These are phyloP conservation scores for Jamesozyma hellenica DNA, from an alignment of 805 yeast species.

Conservation along the genomic window DNA sequence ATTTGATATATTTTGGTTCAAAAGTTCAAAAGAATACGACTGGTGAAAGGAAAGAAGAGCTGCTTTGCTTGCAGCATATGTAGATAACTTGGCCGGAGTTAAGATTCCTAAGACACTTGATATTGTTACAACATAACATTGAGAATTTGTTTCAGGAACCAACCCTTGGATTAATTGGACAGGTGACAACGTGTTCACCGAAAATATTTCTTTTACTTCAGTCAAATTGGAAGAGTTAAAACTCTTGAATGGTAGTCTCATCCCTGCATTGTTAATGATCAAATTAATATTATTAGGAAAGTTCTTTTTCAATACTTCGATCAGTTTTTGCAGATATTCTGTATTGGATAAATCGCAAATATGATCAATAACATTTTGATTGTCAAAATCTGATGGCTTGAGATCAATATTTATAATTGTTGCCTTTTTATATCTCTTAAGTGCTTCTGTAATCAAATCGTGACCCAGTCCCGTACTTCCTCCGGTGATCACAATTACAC, in stretches of 20 bases:
- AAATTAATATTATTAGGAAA: constrained; percentile 47
- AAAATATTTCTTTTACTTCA: constrained; percentile 44
- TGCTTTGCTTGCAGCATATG: constrained; percentile 82
- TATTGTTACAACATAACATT: constrained; percentile 70
- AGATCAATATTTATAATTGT: constrained; percentile 24
- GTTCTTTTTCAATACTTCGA: constrained; percentile 33
- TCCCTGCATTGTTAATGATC: constrained; percentile 77
- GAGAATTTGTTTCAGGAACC: constrained; percentile 38
- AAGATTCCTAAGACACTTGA: constrained; percentile 73
- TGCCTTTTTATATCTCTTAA: constrained; percentile 15
- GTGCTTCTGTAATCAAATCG: constrained; percentile 14
- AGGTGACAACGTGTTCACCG: constrained; percentile 58
- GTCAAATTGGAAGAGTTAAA: constrained; percentile 33
- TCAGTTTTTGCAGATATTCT: neutral
- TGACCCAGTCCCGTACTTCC: constrained; percentile 33
- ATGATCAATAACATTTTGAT: constrained; percentile 34
- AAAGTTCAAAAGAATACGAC: constrained; percentile 63
- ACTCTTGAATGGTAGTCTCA: constrained; percentile 43
- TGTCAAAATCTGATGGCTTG: neutral
- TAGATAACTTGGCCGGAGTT: constrained; percentile 66
- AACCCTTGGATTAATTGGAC: constrained; percentile 57
- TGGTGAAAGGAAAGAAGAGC: constrained; percentile 79
- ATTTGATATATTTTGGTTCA: constrained; percentile 36
- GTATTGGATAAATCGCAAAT: constrained; percentile 59
- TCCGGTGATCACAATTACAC: constrained; percentile 26